phyloP scores from a whole-genome alignment of 2,329 filamentous ascomycete genomes.

The Aspergillus hiratsukae region DNA sequence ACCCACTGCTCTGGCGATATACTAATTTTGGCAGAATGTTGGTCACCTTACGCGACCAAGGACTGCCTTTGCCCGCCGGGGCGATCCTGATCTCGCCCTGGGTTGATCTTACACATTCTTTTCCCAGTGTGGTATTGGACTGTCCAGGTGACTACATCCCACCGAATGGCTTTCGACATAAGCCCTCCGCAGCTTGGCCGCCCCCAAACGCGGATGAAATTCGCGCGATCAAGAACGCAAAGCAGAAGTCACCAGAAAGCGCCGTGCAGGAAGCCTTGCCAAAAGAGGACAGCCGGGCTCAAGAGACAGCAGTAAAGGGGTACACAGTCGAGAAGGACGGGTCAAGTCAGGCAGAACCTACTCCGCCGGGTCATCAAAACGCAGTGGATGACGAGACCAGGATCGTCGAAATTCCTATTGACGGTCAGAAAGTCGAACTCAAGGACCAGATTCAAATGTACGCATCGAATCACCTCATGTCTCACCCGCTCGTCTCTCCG shows the following conservation, averaged over 20 bases:
- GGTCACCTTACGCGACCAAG: conserved; percentile 75
- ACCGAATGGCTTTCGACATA: conserved; percentile 79
- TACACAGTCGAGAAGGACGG: conserved; percentile 22
- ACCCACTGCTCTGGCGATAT: background rate
- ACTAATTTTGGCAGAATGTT: conserved; percentile 53
- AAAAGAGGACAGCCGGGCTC: conserved; percentile 15
- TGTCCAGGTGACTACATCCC: conserved; percentile 84
- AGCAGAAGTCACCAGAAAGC: conserved; percentile 37
- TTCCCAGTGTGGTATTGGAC: conserved; percentile 76
- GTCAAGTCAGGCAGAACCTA: conserved; percentile 8
- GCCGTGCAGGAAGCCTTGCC: conserved; percentile 18
- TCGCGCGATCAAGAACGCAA: conserved; percentile 43
- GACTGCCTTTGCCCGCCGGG: conserved; percentile 79
- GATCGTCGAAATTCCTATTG: conserved; percentile 62
- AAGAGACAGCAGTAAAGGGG: conserved; percentile 31
- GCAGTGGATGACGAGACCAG: conserved; percentile 21
- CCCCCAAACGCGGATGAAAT: conserved; percentile 78
- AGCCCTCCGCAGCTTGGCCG: conserved; percentile 86
- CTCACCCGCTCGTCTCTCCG: conserved; percentile 86
- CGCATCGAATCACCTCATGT: conserved; percentile 76
- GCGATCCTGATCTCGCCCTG: conserved; percentile 90
- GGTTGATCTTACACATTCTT: conserved; percentile 94
- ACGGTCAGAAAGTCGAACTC: conserved; percentile 66
- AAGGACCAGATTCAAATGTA: conserved; percentile 92
- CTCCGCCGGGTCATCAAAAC: conserved; percentile 21